A percentile compares a stretch with the other conserved stretches of the same genome.
These are phyloP conservation scores for Trichophaea hybrida DNA, from an alignment of 2,329 filamentous ascomycete genomes.

Conservation along the genomic window DNA sequence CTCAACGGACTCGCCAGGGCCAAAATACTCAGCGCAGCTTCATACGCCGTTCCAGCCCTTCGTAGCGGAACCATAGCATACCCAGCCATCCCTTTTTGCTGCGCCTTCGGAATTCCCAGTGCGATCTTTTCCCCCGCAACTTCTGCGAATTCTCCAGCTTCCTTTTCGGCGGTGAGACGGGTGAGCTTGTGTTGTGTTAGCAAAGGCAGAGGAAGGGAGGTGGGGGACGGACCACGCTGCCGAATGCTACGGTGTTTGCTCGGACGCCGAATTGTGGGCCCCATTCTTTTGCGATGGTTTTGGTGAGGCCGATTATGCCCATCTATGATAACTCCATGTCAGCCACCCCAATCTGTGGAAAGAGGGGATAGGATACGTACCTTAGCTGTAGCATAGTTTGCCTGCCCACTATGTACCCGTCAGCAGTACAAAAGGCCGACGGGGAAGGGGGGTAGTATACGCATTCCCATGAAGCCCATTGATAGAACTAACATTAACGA, in stretches of 20 bases:
- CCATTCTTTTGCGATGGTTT: conserved; percentile 88
- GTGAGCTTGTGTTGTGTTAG: conserved; percentile 34
- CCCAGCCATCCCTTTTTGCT: conserved; percentile 35
- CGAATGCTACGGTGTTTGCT: conserved; percentile 72
- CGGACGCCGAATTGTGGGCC: conserved; percentile 67
- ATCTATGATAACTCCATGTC: conserved; percentile 33
- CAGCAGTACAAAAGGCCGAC: background rate
- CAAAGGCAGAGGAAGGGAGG: background rate
- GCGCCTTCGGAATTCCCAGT: conserved; percentile 55
- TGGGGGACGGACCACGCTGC: conserved; percentile 35
- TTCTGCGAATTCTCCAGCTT: conserved; percentile 65
- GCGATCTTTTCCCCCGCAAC: conserved; percentile 62
- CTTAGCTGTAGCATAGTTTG: conserved; percentile 76
- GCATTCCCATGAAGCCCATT: conserved; percentile 75
- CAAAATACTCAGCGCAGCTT: conserved; percentile 64
- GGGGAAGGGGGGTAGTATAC: conserved; percentile 21
- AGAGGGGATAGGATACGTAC: too few species aligned
- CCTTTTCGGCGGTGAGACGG: conserved; percentile 68
- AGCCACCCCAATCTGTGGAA: too few species aligned
- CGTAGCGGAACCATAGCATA: conserved; percentile 63
- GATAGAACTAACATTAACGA: conserved; percentile 74
- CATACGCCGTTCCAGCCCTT: conserved; percentile 60
- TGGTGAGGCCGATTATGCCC: conserved; percentile 66
- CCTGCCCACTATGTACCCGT: conserved; percentile 44
- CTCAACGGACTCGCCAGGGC: conserved; percentile 70